Evolutionary conservation across 1,284 basidiomycete species (phyloP), one percentile per base, ranked within the genome.

Genomic region (Austropuccinia psidii): DNA sequence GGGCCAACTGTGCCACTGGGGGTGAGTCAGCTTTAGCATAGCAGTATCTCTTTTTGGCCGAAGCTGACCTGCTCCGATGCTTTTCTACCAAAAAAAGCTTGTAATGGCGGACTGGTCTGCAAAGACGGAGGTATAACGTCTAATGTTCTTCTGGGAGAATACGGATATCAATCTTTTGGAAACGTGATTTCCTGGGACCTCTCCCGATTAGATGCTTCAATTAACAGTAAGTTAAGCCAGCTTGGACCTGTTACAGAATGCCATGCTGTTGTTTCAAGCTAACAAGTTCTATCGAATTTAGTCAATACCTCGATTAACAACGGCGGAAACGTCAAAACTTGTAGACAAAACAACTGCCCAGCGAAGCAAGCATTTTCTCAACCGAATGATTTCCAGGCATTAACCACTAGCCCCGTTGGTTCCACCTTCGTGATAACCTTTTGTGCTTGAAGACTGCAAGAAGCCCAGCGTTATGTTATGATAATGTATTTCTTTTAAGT

Each of bases 41-140:
- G n/a, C n/a, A n/a, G n/a, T n/a, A n/a, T n/a, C n/a, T n/a, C n/a
- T n/a, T n/a, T n/a, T n/a, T n/a, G n/a, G n/a, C n/a, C n/a, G n/a
- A n/a, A n/a, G n/a, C n/a, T n/a, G n/a, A n/a, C n/a, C n/a, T n/a
- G n/a, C n/a, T n/a, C n/a, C n/a, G n/a, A n/a, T n/a, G n/a, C n/a
- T n/a, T n/a, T n/a, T n/a, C n/a, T n/a, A n/a, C n/a, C n/a, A n/a
- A n/a, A 52, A 1, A 74, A 74, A 37, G 76, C 72, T 31, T 76
- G 74, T 64, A 74, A 75, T 45, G 76, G 76, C 61, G 76, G 76
- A 5, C 37, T 74, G 31, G 49, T 39, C 33, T 75, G 74, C 39
- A 76, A 45, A 37, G 76, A 77, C 41, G 76, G 43, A 15, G 76
- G 76, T 15, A 77, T 77, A 41, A 77, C 76, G 17, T 50, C 75